Evolutionary conservation across 306 rosid genomes (phyloP).

Genomic region (Lathyrus oleraceus): DNA sequence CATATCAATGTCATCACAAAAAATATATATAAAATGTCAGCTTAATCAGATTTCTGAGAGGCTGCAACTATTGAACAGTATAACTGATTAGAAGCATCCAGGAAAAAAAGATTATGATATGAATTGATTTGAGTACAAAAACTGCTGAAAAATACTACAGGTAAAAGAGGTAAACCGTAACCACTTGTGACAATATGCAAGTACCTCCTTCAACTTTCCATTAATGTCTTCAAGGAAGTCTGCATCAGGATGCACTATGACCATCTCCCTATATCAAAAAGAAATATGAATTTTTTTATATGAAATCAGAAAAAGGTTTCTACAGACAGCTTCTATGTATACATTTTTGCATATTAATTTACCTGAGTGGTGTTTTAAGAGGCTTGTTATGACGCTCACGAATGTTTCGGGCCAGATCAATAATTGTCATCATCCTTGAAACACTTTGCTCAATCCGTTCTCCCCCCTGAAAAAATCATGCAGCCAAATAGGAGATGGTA

Average conservation of each 20-base stretch:
- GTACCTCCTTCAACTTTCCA: conserved; percentile 90
- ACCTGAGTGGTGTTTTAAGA: conserved; percentile 94
- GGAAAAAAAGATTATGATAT: conserved; percentile 18
- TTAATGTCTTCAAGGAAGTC: conserved; percentile 86
- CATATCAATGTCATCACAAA: neutral
- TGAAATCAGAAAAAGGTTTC: conserved; percentile 8
- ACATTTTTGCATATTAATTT: conserved; percentile 21
- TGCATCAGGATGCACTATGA: conserved; percentile 88
- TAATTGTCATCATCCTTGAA: conserved; percentile 86
- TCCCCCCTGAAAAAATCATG: conserved; percentile 56
- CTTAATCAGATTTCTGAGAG: conserved; percentile 10
- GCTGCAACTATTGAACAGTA: neutral
- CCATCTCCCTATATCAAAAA: conserved; percentile 72
- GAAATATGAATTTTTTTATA: conserved; percentile 7
- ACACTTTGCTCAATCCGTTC: conserved; percentile 91
- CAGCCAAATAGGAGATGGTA: conserved; percentile 23
- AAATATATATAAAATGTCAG: neutral
- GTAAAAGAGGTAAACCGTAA: conserved; percentile 13
- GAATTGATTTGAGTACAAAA: conserved; percentile 14
- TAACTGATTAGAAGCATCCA: conserved; percentile 13
- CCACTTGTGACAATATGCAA: conserved; percentile 1
- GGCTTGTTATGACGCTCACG: conserved; percentile 97
- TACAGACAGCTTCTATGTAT: neutral
- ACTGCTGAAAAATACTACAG: conserved; percentile 8
- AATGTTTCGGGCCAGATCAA: conserved; percentile 93